A percentile compares a stretch with the other conserved stretches of the same genome.
These are phyloP conservation scores for Boletus rubescentipes DNA, from an alignment of 768 basidiomycete species.

Conservation along the genomic window DNA sequence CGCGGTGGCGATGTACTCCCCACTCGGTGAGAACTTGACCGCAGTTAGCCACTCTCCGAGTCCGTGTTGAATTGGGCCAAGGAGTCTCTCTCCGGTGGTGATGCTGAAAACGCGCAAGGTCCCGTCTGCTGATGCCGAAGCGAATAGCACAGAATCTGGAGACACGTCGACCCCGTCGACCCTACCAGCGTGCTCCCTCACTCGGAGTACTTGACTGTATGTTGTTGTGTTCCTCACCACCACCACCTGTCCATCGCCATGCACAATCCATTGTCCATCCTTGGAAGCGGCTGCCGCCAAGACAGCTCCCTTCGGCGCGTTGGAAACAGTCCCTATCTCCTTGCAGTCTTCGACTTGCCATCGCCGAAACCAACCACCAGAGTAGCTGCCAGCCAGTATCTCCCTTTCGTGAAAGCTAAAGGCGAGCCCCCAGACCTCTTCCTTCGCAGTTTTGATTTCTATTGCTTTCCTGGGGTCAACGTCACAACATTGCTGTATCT, in stretches of 20 bases:
- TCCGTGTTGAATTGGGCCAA: not conserved
- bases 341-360: not conserved
- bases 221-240: not conserved
- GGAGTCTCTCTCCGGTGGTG: not conserved
- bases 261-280: not conserved
- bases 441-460: not conserved
- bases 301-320: not conserved
- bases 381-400: not conserved
- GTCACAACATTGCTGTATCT: not conserved
- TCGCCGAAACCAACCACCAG: not conserved
- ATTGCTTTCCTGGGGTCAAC: not conserved
- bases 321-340: not conserved
- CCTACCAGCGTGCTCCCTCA: not conserved
- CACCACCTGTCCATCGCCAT: not conserved
- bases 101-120: not conserved
- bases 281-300: not conserved
- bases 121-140: not conserved
- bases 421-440: not conserved
- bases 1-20: not conserved
- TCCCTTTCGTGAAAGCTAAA: not conserved
- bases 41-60: not conserved
- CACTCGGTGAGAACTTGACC: conserved; percentile 1
- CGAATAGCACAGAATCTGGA: not conserved
- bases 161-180: not conserved
- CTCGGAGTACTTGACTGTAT: not conserved